A percentile compares a stretch with the other conserved stretches of the same genome.
Evolutionary conservation across 1,284 basidiomycete genomes (phyloP).

Genomic region (Inonotus obliquus): DNA sequence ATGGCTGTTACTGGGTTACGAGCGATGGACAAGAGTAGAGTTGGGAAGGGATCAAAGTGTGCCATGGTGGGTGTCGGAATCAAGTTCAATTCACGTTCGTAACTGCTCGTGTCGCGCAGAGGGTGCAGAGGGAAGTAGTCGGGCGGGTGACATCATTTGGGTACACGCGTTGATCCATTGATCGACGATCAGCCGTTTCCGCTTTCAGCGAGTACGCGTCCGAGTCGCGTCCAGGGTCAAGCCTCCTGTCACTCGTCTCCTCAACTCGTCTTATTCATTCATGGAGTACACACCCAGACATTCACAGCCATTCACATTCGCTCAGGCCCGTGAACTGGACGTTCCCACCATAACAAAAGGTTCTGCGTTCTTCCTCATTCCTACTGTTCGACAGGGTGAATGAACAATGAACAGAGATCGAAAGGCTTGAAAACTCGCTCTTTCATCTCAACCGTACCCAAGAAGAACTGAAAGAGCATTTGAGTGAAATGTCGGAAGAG

Average conservation of each 20-base stretch:
- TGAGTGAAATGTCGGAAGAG: constrained; percentile 1
- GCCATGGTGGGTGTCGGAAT: constrained; percentile 23
- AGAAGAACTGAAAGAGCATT: background rate
- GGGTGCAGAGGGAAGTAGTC: no score
- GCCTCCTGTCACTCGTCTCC: background rate
- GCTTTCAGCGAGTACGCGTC: background rate
- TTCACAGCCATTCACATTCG: constrained; percentile 13
- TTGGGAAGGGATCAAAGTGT: constrained; percentile 32
- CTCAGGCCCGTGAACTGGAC: constrained; percentile 7
- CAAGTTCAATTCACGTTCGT: background rate
- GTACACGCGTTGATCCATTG: background rate
- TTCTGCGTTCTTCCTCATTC: background rate
- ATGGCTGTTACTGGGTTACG: constrained; percentile 57
- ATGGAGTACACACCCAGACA: constrained; percentile 15
- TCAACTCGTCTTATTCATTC: background rate
- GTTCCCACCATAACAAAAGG: constrained; percentile 16
- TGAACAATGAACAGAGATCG: constrained; percentile 9
- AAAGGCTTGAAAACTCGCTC: constrained; percentile 15
- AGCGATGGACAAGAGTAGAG: constrained; percentile 49
- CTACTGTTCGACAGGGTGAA: background rate
- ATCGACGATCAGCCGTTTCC: background rate
- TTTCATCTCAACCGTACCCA: constrained; percentile 13
- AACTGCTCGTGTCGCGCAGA: no score
- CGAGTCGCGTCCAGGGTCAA: background rate
- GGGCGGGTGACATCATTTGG: background rate